Evolutionary conservation across 352 stramenopile genomes (phyloP), one percentile per base, ranked within the genome.

Genomic region (Blastocystis sp.): DNA sequence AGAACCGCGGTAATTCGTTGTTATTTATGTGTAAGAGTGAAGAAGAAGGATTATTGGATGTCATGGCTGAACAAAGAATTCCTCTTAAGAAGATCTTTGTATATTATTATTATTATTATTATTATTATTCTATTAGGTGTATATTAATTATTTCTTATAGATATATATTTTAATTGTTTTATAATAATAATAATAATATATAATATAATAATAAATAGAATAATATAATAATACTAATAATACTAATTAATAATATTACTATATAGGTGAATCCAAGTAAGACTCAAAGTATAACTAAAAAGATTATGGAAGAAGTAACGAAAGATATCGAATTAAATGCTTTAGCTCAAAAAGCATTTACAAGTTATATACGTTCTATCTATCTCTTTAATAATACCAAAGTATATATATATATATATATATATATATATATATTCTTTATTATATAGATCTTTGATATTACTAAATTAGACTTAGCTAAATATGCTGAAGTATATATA

Each of bases 271-370:
- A 98, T 72, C 87, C 89, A 0, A 74, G 76, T 19, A 95, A 95
- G 70, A 91, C 86, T 10, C 77, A 83, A 35, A 81, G 81, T 66
- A 88, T 89, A 19, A 79, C 76, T 11, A 77, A 90, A 58, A 87
- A 90, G 64, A 75, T 92, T 30, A 79, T 82, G 9, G 85, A 84
- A 0, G 71, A 94, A 13, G 80, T 88, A 4, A 54, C 65, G 9
- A 66, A 58, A 16, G 55, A 95, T 67, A 80, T 83, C 42, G 78
- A 94, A 23, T 80, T 95, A 56, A 91, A 94, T 66, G 64, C 79
- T 34, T 68, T 95, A 11, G 90, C 86, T 0, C 88, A 96, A 66
- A 95, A 94, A 66, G 88, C 90, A 13, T 97, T 96, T 68, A 87
- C 86, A 72, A 93, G 83, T 10, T 99, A 99, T 69, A 73, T 96